Evolutionary conservation across 1,284 basidiomycete species (phyloP).

Genomic region (Apiotrichum domesticum): DNA sequence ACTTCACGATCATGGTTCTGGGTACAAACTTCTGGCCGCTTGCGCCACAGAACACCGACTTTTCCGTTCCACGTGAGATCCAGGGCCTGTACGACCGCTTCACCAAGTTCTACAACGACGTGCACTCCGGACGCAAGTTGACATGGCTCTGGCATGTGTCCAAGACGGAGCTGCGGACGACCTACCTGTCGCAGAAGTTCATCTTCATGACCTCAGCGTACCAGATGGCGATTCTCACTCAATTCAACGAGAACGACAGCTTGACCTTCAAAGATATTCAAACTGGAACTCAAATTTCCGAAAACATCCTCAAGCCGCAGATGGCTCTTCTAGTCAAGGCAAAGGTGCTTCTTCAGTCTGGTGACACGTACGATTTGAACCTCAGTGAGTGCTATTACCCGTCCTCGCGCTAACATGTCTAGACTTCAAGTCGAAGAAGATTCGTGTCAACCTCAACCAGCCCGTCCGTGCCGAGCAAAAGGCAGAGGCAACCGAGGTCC

Average conservation of each 20-base stretch:
- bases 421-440: conserved; percentile 93
- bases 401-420: background rate
- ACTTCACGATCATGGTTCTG: conserved; percentile 87
- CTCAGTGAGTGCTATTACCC: conserved; percentile 41
- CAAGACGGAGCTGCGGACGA: conserved; percentile 91
- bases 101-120: conserved; percentile 86
- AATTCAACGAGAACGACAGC: conserved; percentile 88
- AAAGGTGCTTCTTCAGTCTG: conserved; percentile 76
- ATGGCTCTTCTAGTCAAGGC: conserved; percentile 79
- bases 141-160: conserved; percentile 98
- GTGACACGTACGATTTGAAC: conserved; percentile 80
- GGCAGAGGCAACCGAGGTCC: conserved; percentile 80
- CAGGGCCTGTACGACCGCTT: conserved; percentile 84
- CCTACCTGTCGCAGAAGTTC: conserved; percentile 89
- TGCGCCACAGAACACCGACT: conserved; percentile 73
- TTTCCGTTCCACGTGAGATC: conserved; percentile 83
- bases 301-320: conserved; percentile 78
- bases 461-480: conserved; percentile 94
- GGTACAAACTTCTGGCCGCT: conserved; percentile 97
- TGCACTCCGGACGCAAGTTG: conserved; percentile 70
- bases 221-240: conserved; percentile 88
- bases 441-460: conserved; percentile 75
- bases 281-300: conserved; percentile 74
- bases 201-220: conserved; percentile 92
- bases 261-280: conserved; percentile 74